These are phyloP conservation scores for Penicillium sp. DNA, from an alignment of 2,329 filamentous ascomycete species.

Conservation along the genomic window DNA sequence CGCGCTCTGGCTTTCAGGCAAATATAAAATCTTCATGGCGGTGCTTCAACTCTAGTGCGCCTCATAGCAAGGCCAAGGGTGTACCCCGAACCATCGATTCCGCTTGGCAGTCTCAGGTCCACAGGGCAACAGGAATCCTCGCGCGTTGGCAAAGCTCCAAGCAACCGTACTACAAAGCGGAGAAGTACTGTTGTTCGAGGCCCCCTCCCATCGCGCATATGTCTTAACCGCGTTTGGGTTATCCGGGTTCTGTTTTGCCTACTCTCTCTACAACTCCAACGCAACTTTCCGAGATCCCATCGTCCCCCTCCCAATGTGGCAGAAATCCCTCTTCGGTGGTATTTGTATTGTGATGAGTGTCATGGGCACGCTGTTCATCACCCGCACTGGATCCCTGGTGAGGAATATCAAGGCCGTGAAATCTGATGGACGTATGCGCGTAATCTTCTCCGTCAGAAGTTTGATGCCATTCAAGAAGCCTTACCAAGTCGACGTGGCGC, in stretches of 20 bases:
- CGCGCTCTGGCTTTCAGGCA: conserved; percentile 17
- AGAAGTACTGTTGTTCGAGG: conserved; percentile 65
- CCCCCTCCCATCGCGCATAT: conserved; percentile 65
- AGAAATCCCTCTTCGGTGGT: conserved; percentile 59
- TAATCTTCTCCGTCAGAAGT: conserved; percentile 40
- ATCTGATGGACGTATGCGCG: conserved; percentile 30
- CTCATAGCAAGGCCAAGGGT: conserved; percentile 23
- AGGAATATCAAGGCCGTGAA: conserved; percentile 58
- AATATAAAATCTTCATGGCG: conserved; percentile 25
- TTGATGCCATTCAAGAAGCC: conserved; percentile 42
- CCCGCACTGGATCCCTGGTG: conserved; percentile 61
- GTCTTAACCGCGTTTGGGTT: conserved; percentile 62
- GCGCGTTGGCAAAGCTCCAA: conserved; percentile 49
- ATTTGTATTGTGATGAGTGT: conserved; percentile 62
- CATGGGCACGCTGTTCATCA: conserved; percentile 62
- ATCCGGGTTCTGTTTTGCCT: conserved; percentile 56
- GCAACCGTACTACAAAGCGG: conserved; percentile 40
- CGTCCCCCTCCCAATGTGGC: conserved; percentile 57
- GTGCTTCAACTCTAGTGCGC: conserved; percentile 32
- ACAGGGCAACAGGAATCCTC: conserved; percentile 12
- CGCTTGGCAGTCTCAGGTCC: conserved; percentile 13
- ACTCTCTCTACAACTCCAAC: conserved; percentile 55
- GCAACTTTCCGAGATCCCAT: conserved; percentile 53
- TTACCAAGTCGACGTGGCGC: conserved; percentile 34
- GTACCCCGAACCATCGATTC: conserved; percentile 12